A percentile compares a stretch with the other conserved stretches of the same genome.
Evolutionary conservation across 148 eudicot species (phyloP).

Genomic region (Fallopia convolvulus): DNA sequence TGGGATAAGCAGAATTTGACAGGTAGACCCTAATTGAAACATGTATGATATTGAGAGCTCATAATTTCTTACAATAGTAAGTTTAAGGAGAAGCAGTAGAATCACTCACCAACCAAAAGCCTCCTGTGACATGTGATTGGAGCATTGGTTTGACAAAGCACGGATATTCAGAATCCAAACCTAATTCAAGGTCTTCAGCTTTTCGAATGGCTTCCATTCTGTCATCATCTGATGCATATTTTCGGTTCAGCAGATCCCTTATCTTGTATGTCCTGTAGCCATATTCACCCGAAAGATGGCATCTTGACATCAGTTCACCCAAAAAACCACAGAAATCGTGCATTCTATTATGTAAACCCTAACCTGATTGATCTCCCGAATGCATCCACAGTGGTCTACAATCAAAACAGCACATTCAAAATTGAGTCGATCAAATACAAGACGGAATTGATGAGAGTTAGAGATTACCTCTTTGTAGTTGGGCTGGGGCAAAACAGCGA

Average conservation of each 20-base stretch:
- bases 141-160: slow-evolving; percentile 77
- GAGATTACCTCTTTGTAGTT: slow-evolving; percentile 59
- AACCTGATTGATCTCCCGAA: slow-evolving; percentile 40
- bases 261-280: slow-evolving; percentile 19
- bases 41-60: not conserved
- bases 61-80: not conserved
- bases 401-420: slow-evolving; percentile 3
- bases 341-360: not conserved
- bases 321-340: not conserved
- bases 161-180: slow-evolving; percentile 37
- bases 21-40: slow-evolving; percentile 49
- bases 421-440: not conserved
- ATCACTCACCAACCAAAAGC: slow-evolving; percentile 70
- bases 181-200: slow-evolving; percentile 39
- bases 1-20: slow-evolving; percentile 38
- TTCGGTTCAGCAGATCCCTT: slow-evolving; percentile 42
- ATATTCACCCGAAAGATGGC: not conserved
- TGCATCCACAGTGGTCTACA: slow-evolving; percentile 34
- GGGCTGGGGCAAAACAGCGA: slow-evolving; percentile 47
- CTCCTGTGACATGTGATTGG: slow-evolving; percentile 80
- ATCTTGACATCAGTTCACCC: not conserved
- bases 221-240: slow-evolving; percentile 45
- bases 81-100: not conserved
- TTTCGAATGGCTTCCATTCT: slow-evolving; percentile 34
- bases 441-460: not conserved